Base-by-base conservation (phyloP, 2,329 filamentous ascomycete genomes). In the Arthrobotrys sphaeroides region DNA sequence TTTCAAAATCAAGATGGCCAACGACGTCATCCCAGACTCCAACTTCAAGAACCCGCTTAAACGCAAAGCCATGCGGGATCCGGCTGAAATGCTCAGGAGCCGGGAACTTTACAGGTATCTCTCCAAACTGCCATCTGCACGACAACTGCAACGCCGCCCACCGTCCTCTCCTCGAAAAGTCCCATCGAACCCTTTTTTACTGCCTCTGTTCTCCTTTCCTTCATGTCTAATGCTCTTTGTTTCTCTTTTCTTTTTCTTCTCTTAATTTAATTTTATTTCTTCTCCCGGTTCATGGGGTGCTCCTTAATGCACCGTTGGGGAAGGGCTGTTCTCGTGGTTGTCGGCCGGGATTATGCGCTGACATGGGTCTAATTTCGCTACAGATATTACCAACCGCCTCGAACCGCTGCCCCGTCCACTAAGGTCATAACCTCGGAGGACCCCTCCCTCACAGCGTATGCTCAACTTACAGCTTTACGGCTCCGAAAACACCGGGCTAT, bases 381-480 rank as follows among this genome's bases (percentile, higher is more conserved):
- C 36, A 75, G 62, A 55, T 68, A 75, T 59, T 75, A 62, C 59
- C 55, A 59, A 57, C 65, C 72, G 18, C 65, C 62, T 53, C 47
- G 43, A 22, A 60, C 55, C 22, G 20, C 45, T n/a, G 20, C 57
- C n/a, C 18, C 45, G 20, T 43, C 62, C 10, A 47, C 33, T 38
- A 78, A 43, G 36, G 80, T 82, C 4, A 78, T 80, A 33, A 78
- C 80, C n/a, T 79, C 74, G 61, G 79, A 84, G 43, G 86, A 84
- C 78, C 85, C 84, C 0, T 84, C 83, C 22, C 81, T 86, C 24
- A 83, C 83, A 1, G 83, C 84, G 3, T 83, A 84, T 69, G 82
- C 86, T 3, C 86, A 88, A 79, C 82, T 88, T 22, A 84, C 83
- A 28, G 82, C 85, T 7, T 82, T 87, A 65, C 82, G 85, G 0